A percentile compares a stretch with the other conserved stretches of the same genome.
Conservation (phyloP, 768 basidiomycete species). For the Amanita fuliginea region DNA sequence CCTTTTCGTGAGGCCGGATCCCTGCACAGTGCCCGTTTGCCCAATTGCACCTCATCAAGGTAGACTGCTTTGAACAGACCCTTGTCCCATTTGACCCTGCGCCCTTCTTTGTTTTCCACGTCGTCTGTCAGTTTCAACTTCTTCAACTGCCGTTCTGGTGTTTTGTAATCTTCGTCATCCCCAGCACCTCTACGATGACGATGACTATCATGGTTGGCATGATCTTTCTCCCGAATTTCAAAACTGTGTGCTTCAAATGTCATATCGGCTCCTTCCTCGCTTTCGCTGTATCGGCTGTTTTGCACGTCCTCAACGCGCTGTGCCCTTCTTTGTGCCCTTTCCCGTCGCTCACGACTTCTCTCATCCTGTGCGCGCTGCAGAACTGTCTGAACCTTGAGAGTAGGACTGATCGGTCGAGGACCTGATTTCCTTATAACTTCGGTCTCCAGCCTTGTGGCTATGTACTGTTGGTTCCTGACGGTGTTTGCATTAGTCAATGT, state of each 20-base stretch:
- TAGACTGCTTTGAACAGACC: slow-evolving; percentile 52
- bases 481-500: slow-evolving; percentile 68
- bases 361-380: slow-evolving; percentile 61
- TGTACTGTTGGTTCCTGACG: slow-evolving; percentile 55
- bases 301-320: slow-evolving; percentile 28
- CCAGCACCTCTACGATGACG: slow-evolving; percentile 57
- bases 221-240: slow-evolving; percentile 14
- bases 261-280: slow-evolving; percentile 10
- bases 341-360: slow-evolving; percentile 37
- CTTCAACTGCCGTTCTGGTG: slow-evolving; percentile 32
- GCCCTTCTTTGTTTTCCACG: slow-evolving; percentile 22
- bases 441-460: slow-evolving; percentile 50
- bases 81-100: slow-evolving; percentile 71
- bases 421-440: slow-evolving; percentile 65
- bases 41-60: slow-evolving; percentile 52
- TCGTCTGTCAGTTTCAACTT: slow-evolving; percentile 27
- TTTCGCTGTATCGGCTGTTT: slow-evolving; percentile 18
- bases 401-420: slow-evolving; percentile 65
- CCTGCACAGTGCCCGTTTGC: slow-evolving; percentile 30
- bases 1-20: slow-evolving; percentile 38
- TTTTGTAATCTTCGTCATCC: slow-evolving; percentile 73
- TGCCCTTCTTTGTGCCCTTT: slow-evolving; percentile 53
- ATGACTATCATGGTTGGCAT: slow-evolving; percentile 10
- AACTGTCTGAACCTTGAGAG: slow-evolving; percentile 60
- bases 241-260: slow-evolving; percentile 1